Percentiles rank a stretch among this genome's conserved stretches.
phyloP scores from a whole-genome alignment of 768 basidiomycete genomes.

The Phlebiopsis flavidoalba region DNA sequence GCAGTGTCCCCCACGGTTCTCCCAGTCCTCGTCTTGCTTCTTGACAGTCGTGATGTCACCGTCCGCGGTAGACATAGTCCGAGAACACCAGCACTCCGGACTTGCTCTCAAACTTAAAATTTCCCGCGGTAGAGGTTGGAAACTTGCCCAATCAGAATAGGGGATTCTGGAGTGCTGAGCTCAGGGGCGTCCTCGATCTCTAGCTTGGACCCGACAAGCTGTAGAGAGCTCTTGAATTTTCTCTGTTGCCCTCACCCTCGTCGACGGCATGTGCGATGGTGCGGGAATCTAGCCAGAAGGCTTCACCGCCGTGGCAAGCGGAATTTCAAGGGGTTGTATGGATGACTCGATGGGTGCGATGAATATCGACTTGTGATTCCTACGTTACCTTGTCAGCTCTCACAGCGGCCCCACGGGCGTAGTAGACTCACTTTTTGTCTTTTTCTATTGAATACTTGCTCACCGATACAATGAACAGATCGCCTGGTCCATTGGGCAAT shows the following conservation, averaged over 20 bases:
- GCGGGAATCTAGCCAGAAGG: constrained; percentile 71
- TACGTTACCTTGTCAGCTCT: constrained; percentile 22
- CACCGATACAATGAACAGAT: constrained; percentile 58
- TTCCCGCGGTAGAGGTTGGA: constrained; percentile 60
- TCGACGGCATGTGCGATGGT: constrained; percentile 69
- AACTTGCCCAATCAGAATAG: constrained; percentile 55
- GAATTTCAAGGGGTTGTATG: constrained; percentile 46
- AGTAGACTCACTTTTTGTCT: background rate
- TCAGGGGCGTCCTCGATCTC: constrained; percentile 24
- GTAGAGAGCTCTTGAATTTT: constrained; percentile 50
- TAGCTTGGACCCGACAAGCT: constrained; percentile 50
- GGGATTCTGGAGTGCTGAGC: constrained; percentile 32
- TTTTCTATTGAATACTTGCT: constrained; percentile 69
- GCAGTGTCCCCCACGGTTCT: constrained; percentile 67
- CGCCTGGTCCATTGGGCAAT: constrained; percentile 64
- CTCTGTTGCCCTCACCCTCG: constrained; percentile 38
- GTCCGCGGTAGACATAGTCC: constrained; percentile 73
- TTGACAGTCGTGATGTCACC: constrained; percentile 64
- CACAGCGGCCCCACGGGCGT: too few species aligned
- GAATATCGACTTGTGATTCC: constrained; percentile 66
- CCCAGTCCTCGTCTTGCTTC: constrained; percentile 66
- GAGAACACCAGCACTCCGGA: constrained; percentile 76
- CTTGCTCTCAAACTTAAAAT: constrained; percentile 62
- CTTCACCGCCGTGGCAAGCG: constrained; percentile 65
- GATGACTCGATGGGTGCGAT: constrained; percentile 53